Evolutionary conservation across 169 alveolate species (phyloP).

Genomic region (Eimeria praecox): DNA sequence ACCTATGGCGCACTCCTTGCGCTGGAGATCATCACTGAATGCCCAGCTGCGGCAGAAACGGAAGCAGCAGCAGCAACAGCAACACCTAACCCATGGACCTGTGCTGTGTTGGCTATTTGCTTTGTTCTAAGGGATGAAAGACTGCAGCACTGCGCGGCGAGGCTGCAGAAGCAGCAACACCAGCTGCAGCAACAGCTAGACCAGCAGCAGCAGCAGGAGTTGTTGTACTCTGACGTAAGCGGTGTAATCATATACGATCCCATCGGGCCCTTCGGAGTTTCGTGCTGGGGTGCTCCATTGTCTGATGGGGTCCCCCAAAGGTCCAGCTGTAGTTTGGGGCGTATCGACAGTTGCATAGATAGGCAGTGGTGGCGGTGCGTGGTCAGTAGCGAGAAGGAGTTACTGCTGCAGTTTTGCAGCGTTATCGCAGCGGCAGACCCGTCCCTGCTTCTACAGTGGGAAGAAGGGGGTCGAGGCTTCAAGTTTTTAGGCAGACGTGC

Average conservation of each 20-base stretch:
- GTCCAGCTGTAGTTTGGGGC: not conserved
- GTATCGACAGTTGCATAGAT: conserved; percentile 41
- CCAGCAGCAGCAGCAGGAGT: conserved; percentile 45
- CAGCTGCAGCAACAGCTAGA: conserved; percentile 41
- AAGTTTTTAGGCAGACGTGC: conserved; percentile 67
- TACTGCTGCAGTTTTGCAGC: conserved; percentile 50
- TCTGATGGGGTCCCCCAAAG: not conserved
- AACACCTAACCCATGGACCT: conserved; percentile 66
- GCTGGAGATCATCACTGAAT: conserved; percentile 71
- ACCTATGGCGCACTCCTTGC: conserved; percentile 74
- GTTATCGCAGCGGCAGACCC: conserved; percentile 70
- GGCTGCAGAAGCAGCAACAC: conserved; percentile 26
- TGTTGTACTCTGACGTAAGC: conserved; percentile 32
- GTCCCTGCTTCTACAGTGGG: conserved; percentile 77
- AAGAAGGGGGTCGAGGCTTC: conserved; percentile 65
- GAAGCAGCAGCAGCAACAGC: conserved; percentile 80
- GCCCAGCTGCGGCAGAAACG: conserved; percentile 45
- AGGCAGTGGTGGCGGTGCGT: conserved; percentile 68
- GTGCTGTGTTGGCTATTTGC: conserved; percentile 78
- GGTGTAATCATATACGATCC: conserved; percentile 59
- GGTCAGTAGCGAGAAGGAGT: conserved; percentile 63
- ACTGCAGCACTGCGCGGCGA: conserved; percentile 18
- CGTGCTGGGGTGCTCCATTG: not conserved
- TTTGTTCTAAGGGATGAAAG: conserved; percentile 79
- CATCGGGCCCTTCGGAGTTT: not conserved